Base-by-base conservation (phyloP, 148 eudicot species). In the Persicaria maculosa region DNA sequence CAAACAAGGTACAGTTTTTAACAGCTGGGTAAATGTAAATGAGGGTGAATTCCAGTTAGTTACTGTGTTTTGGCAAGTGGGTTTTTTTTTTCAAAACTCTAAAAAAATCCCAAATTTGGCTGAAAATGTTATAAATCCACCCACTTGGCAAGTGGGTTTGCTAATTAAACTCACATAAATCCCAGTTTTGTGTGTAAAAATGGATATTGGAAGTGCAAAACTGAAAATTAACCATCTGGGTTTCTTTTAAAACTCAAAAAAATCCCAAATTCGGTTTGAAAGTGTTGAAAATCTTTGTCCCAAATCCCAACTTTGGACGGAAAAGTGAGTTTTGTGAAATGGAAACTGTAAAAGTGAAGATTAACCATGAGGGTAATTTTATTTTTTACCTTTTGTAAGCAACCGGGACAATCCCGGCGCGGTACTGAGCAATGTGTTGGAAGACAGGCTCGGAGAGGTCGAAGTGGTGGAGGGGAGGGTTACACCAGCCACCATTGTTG, bases 401-500 rank as follows among this genome's bases (percentile, higher is more conserved):
- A 57, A 91, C 97, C 16, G 97, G 93, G 79, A 91, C 88, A 72
- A 91, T 82, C 0, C 97, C 97, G 76, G 97, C 89, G n/a, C 70
- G 75, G 54, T 81, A 86, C 67, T 87, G 90, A 73, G 97, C 97
- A 82, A 91, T 91, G 78, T 79, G 90, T 19, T 87, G 91, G 53
- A 90, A 91, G 3, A 89, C 84, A 68, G 97, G 97, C 69, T 91
- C 90, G 76, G 97, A 76, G 40, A 91, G 87, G 75, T 91, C 97
- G 80, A 91, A 91, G 81, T 91, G 97, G 36, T 89, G 97, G 4
- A 25, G 86, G n/a, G 97, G 97, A 78, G 97, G 90, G 81, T 87
- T 87, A 54, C 97, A 91, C 91, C 90, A 89, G 0, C 93, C 93
- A 4, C 93, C 93, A 0, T 76, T 83, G 53, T 80, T 80, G 72